Base-by-base conservation (phyloP, 2,329 filamentous ascomycete genomes). In the Neopestalotiopsis clavispora region DNA sequence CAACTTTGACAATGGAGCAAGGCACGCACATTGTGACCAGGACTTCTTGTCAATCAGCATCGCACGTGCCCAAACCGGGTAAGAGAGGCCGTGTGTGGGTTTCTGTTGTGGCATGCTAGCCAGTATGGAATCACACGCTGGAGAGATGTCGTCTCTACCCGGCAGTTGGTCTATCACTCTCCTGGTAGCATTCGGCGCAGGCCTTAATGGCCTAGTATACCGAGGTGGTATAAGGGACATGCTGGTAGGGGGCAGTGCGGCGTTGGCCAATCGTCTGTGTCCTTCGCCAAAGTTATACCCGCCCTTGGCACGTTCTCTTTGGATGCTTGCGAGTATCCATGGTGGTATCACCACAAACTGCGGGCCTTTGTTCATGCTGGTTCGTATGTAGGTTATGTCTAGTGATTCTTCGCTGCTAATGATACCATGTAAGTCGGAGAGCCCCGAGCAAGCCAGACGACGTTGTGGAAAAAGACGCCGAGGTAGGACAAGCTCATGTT, bases 241-340 rank as follows among this genome's bases (percentile, higher is more conserved):
- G 66, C 61, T 72, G 59, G 60, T 57, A 32, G 71, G 67, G 70
- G 59, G 66, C 34, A 38, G 34, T 38, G 34, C 6, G 34, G 34
- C 69, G 61, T 68, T 68, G 68, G 74, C 75, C 74, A 76, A 77
- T 77, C 77, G 75, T 72, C 70, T 71, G 67, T 71, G 72, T 74
- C 71, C 69, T 71, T 75, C 76, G 71, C 74, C 75, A 75, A 77
- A 70, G 66, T 67, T 68, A 61, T 14, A 62, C n/a, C 34, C 61
- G 71, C 70, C 73, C 73, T 71, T 75, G 71, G 74, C 72, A 69
- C 23, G 72, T 70, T 67, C 63, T 28, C 4, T 38, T 38, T 38
- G 34, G 34, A 67, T 74, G 69, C 72, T 71, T 52, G 45, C 34
- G 59, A 10, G 10, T 20, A 28, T 28, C 3, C 23, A 28, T 28